Base-by-base conservation (phyloP, 1,139 yeast genomes). In the Suhomyces bolitotheri region DNA sequence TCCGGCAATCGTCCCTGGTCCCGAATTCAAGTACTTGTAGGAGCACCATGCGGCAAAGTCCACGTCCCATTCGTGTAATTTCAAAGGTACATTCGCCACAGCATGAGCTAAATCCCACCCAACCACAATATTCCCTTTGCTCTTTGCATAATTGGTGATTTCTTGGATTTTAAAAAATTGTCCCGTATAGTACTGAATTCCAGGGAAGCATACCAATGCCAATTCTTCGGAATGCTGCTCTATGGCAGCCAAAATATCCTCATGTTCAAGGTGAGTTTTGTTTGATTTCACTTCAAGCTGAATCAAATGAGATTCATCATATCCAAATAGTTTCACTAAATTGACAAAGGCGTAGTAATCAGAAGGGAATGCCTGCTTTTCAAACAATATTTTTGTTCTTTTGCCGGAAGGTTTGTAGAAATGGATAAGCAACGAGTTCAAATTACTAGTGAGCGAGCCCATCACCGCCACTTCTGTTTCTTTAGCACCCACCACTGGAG, bases 91-190 rank as follows among this genome's bases (percentile, higher is more conserved):
- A 56, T 90, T 90, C 2, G 97, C 97, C 1, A 73, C 94, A 1
- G 95, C 96, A 57, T 90, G 97, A 0, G 97, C 97, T 49, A 90
- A 70, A 57, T 90, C 97, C 97, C 97, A 90, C 1, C 97, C 97
- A 7, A 88, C 92, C 2, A 73, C 54, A 24, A 85, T 73, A 1
- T 79, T 81, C 6, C 43, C 36, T 20, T 37, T 28, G 15, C 43
- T 38, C 39, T 81, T 78, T 5, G 82, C 88, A 31, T 66, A 66
- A 12, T 54, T 53, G 2, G 97, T 89, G 47, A 90, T 87, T 11
- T 56, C 58, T 33, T 67, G 69, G 26, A 90, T 85, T 32, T 87
- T 86, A 54, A 90, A 89, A 22, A 69, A 67, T 58, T 90, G 97
- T 3, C 97, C 97, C 1, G 97, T 81, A 56, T 89, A 90, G 63